These are phyloP conservation scores for Diospyros lotus DNA, from an alignment of 148 eudicot species.

Conservation along the genomic window DNA sequence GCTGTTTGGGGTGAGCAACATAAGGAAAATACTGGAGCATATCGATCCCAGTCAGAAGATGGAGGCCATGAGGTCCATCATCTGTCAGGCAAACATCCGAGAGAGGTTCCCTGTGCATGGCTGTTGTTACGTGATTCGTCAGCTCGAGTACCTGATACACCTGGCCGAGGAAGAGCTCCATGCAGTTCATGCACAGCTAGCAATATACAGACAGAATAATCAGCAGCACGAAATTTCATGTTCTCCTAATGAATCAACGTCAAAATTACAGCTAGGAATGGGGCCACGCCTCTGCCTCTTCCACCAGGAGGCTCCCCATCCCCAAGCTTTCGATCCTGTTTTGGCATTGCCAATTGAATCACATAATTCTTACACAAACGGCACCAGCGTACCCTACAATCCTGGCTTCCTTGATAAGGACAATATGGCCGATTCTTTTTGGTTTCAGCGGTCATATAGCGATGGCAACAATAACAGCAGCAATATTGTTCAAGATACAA, in stretches of 20 bases:
- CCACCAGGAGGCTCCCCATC: slow-evolving; percentile 20
- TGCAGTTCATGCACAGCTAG: slow-evolving; percentile 37
- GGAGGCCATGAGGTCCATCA: slow-evolving; percentile 80
- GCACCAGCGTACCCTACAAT: slow-evolving; percentile 27
- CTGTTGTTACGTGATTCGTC: slow-evolving; percentile 39
- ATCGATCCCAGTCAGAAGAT: slow-evolving; percentile 32
- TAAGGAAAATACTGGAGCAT: slow-evolving; percentile 42
- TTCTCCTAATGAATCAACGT: slow-evolving; percentile 19
- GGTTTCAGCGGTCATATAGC: slow-evolving; percentile 37
- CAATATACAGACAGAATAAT: slow-evolving; percentile 37
- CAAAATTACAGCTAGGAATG: slow-evolving; percentile 57
- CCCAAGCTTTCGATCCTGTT: slow-evolving; percentile 6
- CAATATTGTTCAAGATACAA: background rate
- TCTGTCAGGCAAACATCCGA: slow-evolving; percentile 55
- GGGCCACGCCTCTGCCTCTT: slow-evolving; percentile 17
- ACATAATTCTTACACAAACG: slow-evolving; percentile 37
- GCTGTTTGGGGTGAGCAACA: slow-evolving; percentile 78
- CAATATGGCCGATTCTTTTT: slow-evolving; percentile 29
- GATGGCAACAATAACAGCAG: slow-evolving; percentile 18
- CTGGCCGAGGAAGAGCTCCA: slow-evolving; percentile 46
- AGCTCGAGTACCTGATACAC: slow-evolving; percentile 24
- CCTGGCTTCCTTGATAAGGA: slow-evolving; percentile 45
- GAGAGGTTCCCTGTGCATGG: slow-evolving; percentile 60
- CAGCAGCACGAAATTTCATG: slow-evolving; percentile 26
- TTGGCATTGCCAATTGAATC: slow-evolving; percentile 28